Conservation (phyloP, 2,329 filamentous ascomycete genomes). For the Curvularia spicifera region DNA sequence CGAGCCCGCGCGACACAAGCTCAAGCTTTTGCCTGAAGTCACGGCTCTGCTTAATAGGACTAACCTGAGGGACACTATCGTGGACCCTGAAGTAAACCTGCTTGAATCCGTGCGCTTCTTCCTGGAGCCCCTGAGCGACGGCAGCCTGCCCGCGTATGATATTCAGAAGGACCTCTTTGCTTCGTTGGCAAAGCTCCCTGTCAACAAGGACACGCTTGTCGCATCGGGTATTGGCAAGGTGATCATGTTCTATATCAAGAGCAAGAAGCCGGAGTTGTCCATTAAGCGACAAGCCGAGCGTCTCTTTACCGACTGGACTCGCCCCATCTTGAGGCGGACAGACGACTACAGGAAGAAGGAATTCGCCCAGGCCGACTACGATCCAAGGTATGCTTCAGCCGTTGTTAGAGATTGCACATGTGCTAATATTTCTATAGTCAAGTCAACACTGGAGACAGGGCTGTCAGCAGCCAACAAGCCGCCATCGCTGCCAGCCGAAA, state of each 20-base stretch:
- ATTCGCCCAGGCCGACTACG: conserved; percentile 64
- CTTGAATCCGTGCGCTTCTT: conserved; percentile 96
- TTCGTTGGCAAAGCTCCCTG: conserved; percentile 78
- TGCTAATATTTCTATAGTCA: conserved; percentile 32
- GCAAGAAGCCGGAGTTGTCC: conserved; percentile 81
- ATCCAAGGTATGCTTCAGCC: conserved; percentile 57
- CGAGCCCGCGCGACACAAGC: conserved; percentile 86
- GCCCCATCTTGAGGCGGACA: conserved; percentile 89
- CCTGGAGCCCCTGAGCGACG: conserved; percentile 92
- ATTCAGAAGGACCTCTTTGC: conserved; percentile 95
- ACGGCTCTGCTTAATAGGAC: conserved; percentile 87
- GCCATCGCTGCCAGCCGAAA: conserved; percentile 47
- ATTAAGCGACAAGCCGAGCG: conserved; percentile 96
- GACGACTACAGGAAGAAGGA: conserved; percentile 95
- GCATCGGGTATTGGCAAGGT: conserved; percentile 96
- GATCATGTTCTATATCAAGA: conserved; percentile 95
- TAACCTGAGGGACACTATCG: conserved; percentile 79
- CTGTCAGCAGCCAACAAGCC: conserved; percentile 45
- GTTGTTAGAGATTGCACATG: neutral
- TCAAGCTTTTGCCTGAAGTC: conserved; percentile 91
- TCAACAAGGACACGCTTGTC: conserved; percentile 87
- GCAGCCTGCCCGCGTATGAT: conserved; percentile 92
- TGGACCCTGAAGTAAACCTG: conserved; percentile 95
- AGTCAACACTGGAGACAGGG: conserved; percentile 11
- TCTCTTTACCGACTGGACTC: conserved; percentile 92